Base-by-base conservation (phyloP, 2,329 filamentous ascomycete species). In the Leptoxyphium fumago region DNA sequence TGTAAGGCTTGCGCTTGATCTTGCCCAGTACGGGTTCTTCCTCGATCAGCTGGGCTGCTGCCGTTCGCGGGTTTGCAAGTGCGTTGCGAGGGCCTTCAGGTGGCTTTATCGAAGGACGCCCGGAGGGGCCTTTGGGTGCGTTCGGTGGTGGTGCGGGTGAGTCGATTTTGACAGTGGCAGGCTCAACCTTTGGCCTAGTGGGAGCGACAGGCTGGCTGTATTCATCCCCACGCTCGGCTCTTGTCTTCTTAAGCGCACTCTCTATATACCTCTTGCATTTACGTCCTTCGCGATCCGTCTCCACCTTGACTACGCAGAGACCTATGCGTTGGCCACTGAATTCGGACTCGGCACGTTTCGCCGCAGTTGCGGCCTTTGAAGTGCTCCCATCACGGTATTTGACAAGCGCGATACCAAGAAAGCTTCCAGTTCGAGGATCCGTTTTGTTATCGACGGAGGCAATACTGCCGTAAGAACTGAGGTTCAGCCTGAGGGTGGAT, bases 381-480 rank as follows among this genome's bases (percentile, higher is more conserved):
- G 73, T 64, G 1, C 66, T 56, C 55, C 65, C 77, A 45, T 59
- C 56, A 56, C 82, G 80, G 63, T 93, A 98, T 46, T 82, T 80
- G 58, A 98, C 86, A 13, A 86, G 85, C 51, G 85, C 94, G 59
- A 98, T 88, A 10, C 91, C 91, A 10, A 98, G 74, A 59, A 93
- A 94, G 57, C 85, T 91, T 14, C 91, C 91, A 10, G 88, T 96
- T 46, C 88, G 82, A 8, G 91, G 91, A 62, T 98, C 87, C 56
- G 93, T 89, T 61, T 93, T 89, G 59, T 95, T 95, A 57, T 85
- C 87, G 54, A 93, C 82, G 57, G 88, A 83, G 39, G 82, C 82
- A 50, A 98, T 88, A 46, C 94, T 85, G 43, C 87, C 87, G 64
- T 83, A 94, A 2, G 75, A 77, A 14, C 80, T 77, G 60, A 94